Evolutionary conservation across 169 alveolate genomes (phyloP).

Genomic region (Perkinsus chesapeaki): DNA sequence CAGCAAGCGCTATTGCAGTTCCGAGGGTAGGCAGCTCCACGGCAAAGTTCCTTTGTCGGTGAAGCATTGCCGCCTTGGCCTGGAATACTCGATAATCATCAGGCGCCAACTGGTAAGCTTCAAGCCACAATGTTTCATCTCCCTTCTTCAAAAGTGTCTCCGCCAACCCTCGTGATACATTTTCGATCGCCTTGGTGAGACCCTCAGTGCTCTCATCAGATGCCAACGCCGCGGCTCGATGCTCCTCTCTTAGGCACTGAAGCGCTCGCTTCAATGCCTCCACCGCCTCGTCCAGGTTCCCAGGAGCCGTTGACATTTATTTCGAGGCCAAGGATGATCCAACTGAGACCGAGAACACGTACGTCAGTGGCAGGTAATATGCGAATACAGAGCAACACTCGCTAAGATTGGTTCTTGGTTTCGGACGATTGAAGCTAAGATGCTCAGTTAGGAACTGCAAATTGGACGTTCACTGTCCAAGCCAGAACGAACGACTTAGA

Average conservation of each 20-base stretch:
- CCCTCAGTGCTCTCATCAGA: not conserved
- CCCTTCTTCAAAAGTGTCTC: not conserved
- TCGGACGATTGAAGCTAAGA: too few relatives aligned
- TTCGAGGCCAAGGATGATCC: too few relatives aligned
- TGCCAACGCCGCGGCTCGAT: conserved; percentile 15
- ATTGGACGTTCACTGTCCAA: too few relatives aligned
- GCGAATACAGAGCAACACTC: too few relatives aligned
- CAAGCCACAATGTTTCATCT: not conserved
- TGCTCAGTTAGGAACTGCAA: too few relatives aligned
- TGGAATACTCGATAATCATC: not conserved
- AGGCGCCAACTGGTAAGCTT: not conserved
- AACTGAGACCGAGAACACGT: too few relatives aligned
- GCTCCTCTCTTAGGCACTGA: not conserved
- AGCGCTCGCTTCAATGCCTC: conserved; percentile 12
- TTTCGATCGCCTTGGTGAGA: not conserved
- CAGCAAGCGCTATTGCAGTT: not conserved
- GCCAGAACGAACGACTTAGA: too few relatives aligned
- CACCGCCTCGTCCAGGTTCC: conserved; percentile 18
- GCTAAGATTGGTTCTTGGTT: too few relatives aligned
- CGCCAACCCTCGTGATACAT: not conserved
- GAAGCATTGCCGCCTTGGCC: not conserved
- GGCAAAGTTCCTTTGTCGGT: not conserved
- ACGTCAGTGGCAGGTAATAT: too few relatives aligned
- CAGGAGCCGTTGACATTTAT: too few relatives aligned
- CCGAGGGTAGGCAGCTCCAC: not conserved